Evolutionary conservation across 2,329 filamentous ascomycete species (phyloP), one percentile per base, ranked within the genome.

Genomic region (Pochonia chlamydosporia): DNA sequence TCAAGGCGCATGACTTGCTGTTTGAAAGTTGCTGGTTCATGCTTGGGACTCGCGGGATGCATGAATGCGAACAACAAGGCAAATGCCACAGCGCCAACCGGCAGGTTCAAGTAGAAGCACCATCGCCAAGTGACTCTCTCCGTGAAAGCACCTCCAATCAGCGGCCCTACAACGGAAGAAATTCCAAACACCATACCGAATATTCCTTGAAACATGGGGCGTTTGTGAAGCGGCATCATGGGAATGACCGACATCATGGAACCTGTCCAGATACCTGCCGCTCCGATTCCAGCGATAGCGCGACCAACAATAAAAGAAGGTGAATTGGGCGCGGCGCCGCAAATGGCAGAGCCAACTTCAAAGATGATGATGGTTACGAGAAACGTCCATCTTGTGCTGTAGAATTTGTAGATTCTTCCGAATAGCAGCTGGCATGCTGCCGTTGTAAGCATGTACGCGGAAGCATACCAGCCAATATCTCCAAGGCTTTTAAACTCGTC

Each of bases 381-480:
- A 47, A 79, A 78, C 2, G 62, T 60, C 64, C 63, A 69, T 48
- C 76, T 74, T 51, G 74, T 64, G 47, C 72, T 67, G 53, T 78
- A 80, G 52, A 76, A 76, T 51, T 70, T 72, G 59, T 78, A 81
- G 33, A 80, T 67, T 33, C 75, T 68, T 6, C 77, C 76, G 56
- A 75, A 79, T 8, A 78, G 56, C 3, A 78, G 65, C 54, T 78
- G 74, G 18, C 63, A 66, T n/a, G 75, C 75, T 6, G 76, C 72
- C 3, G 76, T 77, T 11, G 79, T 81, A 52, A 84, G 65, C 69
- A 82, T 76, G 58, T 82, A 81, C 1, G 78, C 73, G 31, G 76
- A 78, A 5, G 76, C 79, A 59, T 84, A 84, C 81, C 81, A 84
- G 44, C 79, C 79, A 48, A 84, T 78, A 51, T 84, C 81, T 2